Evolutionary conservation across 768 basidiomycete species (phyloP), one percentile per base, ranked within the genome.

Genomic region (Lepiota brunneoincarnata): DNA sequence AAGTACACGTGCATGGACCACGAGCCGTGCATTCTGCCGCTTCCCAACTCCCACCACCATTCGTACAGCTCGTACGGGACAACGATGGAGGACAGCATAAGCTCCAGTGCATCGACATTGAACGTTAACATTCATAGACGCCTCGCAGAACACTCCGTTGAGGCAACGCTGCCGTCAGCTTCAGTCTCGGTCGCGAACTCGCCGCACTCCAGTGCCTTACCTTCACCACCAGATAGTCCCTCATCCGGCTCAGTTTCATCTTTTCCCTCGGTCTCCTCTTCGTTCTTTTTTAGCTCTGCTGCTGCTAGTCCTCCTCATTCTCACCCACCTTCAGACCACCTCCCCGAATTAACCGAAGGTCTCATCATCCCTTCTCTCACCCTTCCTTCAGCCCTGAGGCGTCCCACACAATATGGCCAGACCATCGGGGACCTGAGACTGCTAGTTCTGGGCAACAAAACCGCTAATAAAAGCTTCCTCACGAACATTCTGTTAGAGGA

Each of bases 271-370:
- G 81, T 87, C 11, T 79, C 83, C 15, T 87, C 85, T 1, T 86
- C 85, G 0, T 88, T 88, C 75, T 87, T 89, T 71, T 89, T 87
- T 72, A 87, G 86, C 28, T 89, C 87, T 9, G 83, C 80, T 0
- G 84, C 84, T 11, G 81, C 81, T 0, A 86, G 84, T 57, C 87
- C 83, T 2, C 82, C 79, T 0, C 83, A 80, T 44, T 69, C 73
- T 0, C 76, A 77, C 28, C 66, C 73, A 18, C 75, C 73, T 17
- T 70, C 61, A 20, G 56, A 61, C 55, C 61, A 60, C 34, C 60
- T 58, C 28, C 63, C 53, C 36, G 60, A 62, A 38, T 44, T 56
- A 38, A 60, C 60, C 7, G 49, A 63, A 51, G 57, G 80, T 56
- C 76, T 89, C 51, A 80, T 88, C 56, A 89, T 89, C 43, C 87